These are phyloP conservation scores for Pythium dissotocum DNA, from an alignment of 352 stramenopile genomes.

Conservation along the genomic window DNA sequence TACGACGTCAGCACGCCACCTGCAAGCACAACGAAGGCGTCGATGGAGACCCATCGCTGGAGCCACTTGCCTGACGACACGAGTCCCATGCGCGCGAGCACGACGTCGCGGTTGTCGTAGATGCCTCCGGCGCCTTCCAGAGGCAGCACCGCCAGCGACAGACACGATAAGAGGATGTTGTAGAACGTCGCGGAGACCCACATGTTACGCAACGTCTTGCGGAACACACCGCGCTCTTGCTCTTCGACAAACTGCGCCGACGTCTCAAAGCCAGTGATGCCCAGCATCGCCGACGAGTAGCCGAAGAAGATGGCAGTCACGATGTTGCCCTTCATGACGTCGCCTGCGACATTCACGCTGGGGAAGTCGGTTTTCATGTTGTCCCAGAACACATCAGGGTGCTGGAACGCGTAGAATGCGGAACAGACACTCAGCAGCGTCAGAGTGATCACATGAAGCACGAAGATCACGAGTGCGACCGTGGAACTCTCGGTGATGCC, in stretches of 20 bases:
- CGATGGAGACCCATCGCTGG: conserved; percentile 53
- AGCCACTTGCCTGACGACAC: conserved; percentile 40
- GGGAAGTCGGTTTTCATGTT: conserved; percentile 68
- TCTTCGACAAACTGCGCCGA: conserved; percentile 85
- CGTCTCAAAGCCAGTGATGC: conserved; percentile 85
- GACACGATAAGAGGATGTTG: conserved; percentile 70
- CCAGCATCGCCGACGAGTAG: conserved; percentile 72
- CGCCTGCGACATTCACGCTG: conserved; percentile 42
- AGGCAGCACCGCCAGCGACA: conserved; percentile 63
- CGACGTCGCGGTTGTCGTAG: conserved; percentile 45
- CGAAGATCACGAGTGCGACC: conserved; percentile 77
- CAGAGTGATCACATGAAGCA: conserved; percentile 65
- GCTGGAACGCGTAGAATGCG: conserved; percentile 46
- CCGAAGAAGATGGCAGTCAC: conserved; percentile 59
- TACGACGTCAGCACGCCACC: conserved; percentile 79
- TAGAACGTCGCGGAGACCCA: conserved; percentile 73
- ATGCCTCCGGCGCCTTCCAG: conserved; percentile 46
- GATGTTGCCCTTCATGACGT: conserved; percentile 33
- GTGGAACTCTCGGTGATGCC: conserved; percentile 74
- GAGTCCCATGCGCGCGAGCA: conserved; percentile 63
- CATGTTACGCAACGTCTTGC: conserved; percentile 63
- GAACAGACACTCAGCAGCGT: conserved; percentile 45
- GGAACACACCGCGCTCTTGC: conserved; percentile 70
- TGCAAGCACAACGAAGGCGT: conserved; percentile 78
- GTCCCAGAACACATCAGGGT: conserved; percentile 42